A percentile compares a stretch with the other conserved stretches of the same genome.
Evolutionary conservation across 768 basidiomycete species (phyloP).

Genomic region (Sarcomyxa edulis): DNA sequence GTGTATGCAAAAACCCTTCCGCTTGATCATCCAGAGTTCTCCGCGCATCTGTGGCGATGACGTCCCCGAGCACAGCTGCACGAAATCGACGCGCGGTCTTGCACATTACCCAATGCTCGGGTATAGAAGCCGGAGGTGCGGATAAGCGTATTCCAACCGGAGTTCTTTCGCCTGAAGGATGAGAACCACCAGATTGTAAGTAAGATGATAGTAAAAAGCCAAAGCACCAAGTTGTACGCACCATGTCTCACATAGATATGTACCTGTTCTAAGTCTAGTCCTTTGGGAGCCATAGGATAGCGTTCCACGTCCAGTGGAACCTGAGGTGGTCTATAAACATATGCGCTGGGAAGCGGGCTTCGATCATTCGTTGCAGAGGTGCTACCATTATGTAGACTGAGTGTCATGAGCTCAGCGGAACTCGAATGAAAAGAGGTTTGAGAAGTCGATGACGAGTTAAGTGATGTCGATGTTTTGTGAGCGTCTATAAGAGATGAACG

Average conservation of each 20-base stretch:
- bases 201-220: too few relatives aligned
- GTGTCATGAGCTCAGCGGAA: too few relatives aligned
- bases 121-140: constrained; percentile 57
- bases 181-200: too few relatives aligned
- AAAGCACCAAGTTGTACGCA: constrained; percentile 24
- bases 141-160: constrained; percentile 68
- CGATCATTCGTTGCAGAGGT: too few relatives aligned
- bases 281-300: constrained; percentile 54
- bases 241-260: constrained; percentile 75
- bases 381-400: too few relatives aligned
- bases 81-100: constrained; percentile 46
- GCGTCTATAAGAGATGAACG: too few relatives aligned
- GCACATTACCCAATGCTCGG: constrained; percentile 67
- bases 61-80: constrained; percentile 33
- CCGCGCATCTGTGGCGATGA: too few relatives aligned
- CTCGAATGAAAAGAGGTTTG: too few relatives aligned
- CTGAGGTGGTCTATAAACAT: constrained; percentile 33
- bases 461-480: too few relatives aligned
- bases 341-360: too few relatives aligned
- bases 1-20: constrained; percentile 29
- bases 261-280: constrained; percentile 61
- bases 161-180: constrained; percentile 61
- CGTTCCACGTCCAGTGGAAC: constrained; percentile 51
- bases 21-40: constrained; percentile 12
- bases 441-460: too few relatives aligned